A percentile compares a stretch with the other conserved stretches of the same genome.
Evolutionary conservation across 169 alveolate genomes (phyloP).

Genomic region (Plasmodium blacklocki): DNA sequence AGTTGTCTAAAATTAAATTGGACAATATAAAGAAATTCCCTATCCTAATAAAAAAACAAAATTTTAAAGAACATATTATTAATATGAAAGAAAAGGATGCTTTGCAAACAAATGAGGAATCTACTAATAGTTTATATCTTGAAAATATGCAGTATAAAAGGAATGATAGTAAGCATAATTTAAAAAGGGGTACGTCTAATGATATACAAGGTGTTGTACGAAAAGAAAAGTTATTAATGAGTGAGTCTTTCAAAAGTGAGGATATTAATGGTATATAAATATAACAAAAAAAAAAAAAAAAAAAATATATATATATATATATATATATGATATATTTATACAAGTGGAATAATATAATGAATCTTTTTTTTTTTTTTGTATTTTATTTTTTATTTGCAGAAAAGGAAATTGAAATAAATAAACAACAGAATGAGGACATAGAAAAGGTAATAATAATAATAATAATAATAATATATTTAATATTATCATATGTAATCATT

Average conservation of each 20-base stretch:
- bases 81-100: conserved; percentile 3
- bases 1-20: conserved; percentile 24
- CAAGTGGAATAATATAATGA: neutral
- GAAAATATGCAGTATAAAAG: neutral
- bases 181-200: neutral
- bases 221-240: neutral
- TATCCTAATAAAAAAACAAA: conserved; percentile 11
- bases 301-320: too few relatives aligned
- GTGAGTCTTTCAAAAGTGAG: neutral
- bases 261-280: conserved; percentile 5
- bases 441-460: conserved; percentile 24
- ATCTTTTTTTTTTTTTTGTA: conserved; percentile 2
- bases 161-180: neutral
- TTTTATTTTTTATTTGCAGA: conserved; percentile 28
- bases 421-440: conserved; percentile 6
- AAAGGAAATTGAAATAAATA: conserved; percentile 6
- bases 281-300: too few relatives aligned
- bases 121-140: neutral
- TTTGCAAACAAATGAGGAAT: conserved; percentile 4
- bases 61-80: conserved; percentile 15
- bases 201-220: neutral
- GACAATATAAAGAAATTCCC: conserved; percentile 17
- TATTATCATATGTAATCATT: neutral
- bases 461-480: neutral
- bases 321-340: conserved; percentile 6